Conservation (phyloP, 352 stramenopile species). For the Phytopythium sindhum region DNA sequence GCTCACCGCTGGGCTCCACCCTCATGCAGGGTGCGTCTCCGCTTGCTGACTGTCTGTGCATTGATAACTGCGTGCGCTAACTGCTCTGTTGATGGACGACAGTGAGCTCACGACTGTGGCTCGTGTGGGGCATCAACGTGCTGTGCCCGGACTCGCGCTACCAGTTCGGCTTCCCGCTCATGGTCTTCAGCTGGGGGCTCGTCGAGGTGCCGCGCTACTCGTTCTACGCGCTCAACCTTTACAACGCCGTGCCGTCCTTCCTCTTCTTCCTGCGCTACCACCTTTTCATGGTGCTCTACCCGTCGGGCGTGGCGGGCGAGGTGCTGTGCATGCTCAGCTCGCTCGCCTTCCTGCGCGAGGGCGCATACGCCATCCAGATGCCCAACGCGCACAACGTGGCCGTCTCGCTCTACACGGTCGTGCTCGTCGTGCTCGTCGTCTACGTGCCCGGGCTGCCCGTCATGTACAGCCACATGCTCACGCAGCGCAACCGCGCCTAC, state of each 20-base stretch:
- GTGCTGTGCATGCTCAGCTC: conserved; percentile 76
- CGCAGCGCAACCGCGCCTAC: conserved; percentile 80
- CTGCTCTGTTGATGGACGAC: neutral
- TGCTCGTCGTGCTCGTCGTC: conserved; percentile 62
- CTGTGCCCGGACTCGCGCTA: conserved; percentile 70
- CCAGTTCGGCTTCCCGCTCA: conserved; percentile 85
- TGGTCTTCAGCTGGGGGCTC: conserved; percentile 85
- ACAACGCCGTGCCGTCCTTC: conserved; percentile 91
- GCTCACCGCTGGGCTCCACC: conserved; percentile 92
- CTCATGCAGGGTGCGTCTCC: conserved; percentile 78
- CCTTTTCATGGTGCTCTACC: conserved; percentile 98
- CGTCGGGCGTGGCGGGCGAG: conserved; percentile 91
- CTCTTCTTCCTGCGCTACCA: conserved; percentile 98
- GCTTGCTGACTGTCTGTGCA: neutral
- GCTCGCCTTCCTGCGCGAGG: conserved; percentile 48
- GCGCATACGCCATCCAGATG: conserved; percentile 66
- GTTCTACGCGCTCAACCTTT: conserved; percentile 96
- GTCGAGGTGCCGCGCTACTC: conserved; percentile 96
- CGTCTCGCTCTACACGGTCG: conserved; percentile 69
- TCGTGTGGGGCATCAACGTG: conserved; percentile 94
- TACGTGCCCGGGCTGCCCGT: conserved; percentile 76
- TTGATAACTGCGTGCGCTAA: neutral
- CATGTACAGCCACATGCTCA: conserved; percentile 88
- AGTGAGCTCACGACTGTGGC: conserved; percentile 90
- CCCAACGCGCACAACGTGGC: conserved; percentile 78